Base-by-base conservation (phyloP, 495 filamentous ascomycete genomes). In the Podospora fimiseda region DNA sequence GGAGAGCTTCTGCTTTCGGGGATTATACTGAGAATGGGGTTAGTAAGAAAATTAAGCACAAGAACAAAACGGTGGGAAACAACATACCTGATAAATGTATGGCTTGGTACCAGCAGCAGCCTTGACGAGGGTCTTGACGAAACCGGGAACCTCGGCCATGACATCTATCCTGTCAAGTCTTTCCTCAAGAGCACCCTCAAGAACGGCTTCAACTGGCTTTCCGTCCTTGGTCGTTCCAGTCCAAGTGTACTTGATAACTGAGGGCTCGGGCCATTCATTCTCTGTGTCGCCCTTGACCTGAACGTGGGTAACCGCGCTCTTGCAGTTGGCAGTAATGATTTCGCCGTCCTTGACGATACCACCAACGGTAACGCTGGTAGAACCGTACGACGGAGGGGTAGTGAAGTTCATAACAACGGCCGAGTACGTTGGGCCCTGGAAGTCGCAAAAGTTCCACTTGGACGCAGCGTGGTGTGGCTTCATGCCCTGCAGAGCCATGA, bases 401-500 rank as follows among this genome's bases (percentile, higher is more conserved):
- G 84, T 95, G 70, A 78, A 98, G 68, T 97, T 87, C 93, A 98
- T 98, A 80, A 96, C 79, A 51, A 93, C 66, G 21, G 90, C 92
- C 13, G 90, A 90, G 70, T 86, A 86, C 5, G 75, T 89, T 8
- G 89, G 88, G 3, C 86, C 85, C 65, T 96, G 90, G 75, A 95
- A 97, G 70, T 90, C 83, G 66, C 81, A 70, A 68, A 96, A 97
- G 66, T 91, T 95, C 93, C 93, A 98, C 55, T 81, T 85, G 15
- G 90, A 84, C 51, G 91, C 93, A 38, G 90, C 90, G 70, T 97
- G 94, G 66, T 98, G 93, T 13, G 93, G 93, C 76, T 97, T 98
- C 94, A 97, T 97, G 58, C 90, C 93, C 68, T 98, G 93, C 37
- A 97, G 74, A 27, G 89, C 90, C 67, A 89, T 84, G 57, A 82